Conservation (phyloP, 495 filamentous ascomycete species). For the Podospora australis region DNA sequence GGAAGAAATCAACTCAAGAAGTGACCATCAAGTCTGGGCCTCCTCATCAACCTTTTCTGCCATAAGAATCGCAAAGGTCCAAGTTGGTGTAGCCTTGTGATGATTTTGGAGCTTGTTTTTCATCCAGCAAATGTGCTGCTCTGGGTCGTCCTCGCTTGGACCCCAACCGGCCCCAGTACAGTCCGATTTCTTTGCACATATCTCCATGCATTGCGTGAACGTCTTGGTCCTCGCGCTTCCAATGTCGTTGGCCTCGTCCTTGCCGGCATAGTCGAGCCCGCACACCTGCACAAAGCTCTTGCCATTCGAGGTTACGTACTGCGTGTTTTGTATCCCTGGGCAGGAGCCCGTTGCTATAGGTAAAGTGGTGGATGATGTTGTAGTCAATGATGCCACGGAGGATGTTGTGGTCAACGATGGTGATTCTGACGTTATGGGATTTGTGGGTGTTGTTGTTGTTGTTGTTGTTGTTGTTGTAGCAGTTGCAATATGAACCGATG, state of each 20-base stretch:
- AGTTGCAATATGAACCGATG: too few species aligned
- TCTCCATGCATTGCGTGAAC: constrained; percentile 17
- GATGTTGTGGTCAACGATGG: neutral
- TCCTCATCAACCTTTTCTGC: too few species aligned
- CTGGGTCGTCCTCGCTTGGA: neutral
- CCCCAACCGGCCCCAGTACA: constrained; percentile 23
- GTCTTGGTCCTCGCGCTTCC: constrained; percentile 3
- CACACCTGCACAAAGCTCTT: constrained; percentile 16
- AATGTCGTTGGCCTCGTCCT: constrained; percentile 11
- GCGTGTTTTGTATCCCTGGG: constrained; percentile 5
- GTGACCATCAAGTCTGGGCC: too few species aligned
- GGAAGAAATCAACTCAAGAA: too few species aligned
- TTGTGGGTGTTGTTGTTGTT: neutral
- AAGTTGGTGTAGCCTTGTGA: constrained; percentile 10
- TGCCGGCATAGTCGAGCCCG: constrained; percentile 18
- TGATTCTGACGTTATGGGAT: too few species aligned
- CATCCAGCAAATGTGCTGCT: constrained; percentile 16
- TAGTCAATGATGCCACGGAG: neutral
- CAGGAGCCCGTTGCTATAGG: constrained; percentile 4
- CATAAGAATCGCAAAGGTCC: constrained; percentile 16
- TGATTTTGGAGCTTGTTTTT: constrained; percentile 14
- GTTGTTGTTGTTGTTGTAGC: neutral
- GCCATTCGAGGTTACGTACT: constrained; percentile 7
- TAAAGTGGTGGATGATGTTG: neutral
- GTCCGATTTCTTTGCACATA: constrained; percentile 4